Evolutionary conservation across 1,284 basidiomycete species (phyloP).

Genomic region (Trametes sp.): DNA sequence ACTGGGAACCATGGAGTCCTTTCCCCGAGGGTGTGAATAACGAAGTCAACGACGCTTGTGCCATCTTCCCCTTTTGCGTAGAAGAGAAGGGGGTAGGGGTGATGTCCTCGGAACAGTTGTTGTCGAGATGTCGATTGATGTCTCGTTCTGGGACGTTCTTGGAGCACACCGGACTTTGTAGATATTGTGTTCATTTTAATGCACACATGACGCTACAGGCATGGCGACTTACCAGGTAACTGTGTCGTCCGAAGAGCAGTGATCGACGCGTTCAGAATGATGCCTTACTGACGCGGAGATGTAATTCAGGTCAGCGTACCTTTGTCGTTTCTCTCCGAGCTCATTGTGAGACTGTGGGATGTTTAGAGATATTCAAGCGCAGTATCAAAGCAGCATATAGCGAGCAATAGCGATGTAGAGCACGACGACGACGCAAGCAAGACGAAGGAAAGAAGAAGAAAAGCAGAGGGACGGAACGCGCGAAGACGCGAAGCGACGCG

Average conservation of each 20-base stretch:
- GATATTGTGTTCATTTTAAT: not conserved
- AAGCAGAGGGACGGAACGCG: not conserved
- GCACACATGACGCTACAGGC: not conserved
- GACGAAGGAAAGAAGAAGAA: not conserved
- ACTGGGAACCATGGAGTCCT: constrained; percentile 2
- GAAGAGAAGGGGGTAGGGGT: constrained; percentile 15
- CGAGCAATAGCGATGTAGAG: not conserved
- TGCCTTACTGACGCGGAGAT: not conserved
- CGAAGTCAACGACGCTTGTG: constrained; percentile 39
- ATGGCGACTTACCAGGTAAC: not conserved
- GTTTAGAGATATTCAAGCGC: not conserved
- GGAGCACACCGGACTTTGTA: constrained; percentile 54
- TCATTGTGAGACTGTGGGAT: not conserved
- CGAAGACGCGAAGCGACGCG: constrained; percentile 7
- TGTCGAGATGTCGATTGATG: constrained; percentile 60
- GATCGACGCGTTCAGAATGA: not conserved
- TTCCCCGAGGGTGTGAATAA: constrained; percentile 40
- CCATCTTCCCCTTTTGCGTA: constrained; percentile 26
- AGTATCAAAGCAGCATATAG: not conserved
- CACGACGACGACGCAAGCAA: not conserved
- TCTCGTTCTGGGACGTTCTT: constrained; percentile 47
- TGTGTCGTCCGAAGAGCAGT: not conserved
- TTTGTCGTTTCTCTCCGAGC: not conserved
- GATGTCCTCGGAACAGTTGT: constrained; percentile 45
- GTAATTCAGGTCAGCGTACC: not conserved